Evolutionary conservation across 1,139 yeast species (phyloP), one percentile per base, ranked within the genome.

Genomic region (Pichiaceae sp.): DNA sequence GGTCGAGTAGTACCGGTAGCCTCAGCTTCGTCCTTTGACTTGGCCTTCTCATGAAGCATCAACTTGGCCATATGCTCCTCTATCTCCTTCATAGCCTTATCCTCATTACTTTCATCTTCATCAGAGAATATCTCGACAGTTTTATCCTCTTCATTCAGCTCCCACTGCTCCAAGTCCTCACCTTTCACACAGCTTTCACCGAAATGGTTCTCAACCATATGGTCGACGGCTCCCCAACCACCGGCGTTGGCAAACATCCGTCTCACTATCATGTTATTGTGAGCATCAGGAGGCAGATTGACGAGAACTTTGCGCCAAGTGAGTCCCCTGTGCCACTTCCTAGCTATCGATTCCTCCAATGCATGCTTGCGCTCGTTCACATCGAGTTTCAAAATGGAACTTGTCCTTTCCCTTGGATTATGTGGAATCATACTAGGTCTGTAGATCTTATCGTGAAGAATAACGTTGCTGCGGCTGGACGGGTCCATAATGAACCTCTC

Each of bases 171-270:
- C 4, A 38, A 20, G 34, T 53, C 58, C 23, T 48, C 50, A 1
- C 50, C 57, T 7, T 43, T 42, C 12, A 40, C 37, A 4, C 49
- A 44, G 15, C 37, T 32, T 5, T 33, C 35, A 1, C 66, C 64
- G 54, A 84, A 84, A 58, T 83, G 93, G 39, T 74, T 70, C 15
- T 68, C 60, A 1, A 82, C 84, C 44, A 91, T 51, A 58, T 91
- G 96, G 37, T 82, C 84, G 26, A 91, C 69, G 0, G 87, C 96
- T 0, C 85, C 87, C 96, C 97, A 89, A 1, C 99, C 99, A 60
- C 82, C 87, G 0, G 96, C 95, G 62, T 91, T 91, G 9, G 95
- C 79, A 64, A 85, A 91, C 42, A 89, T 63, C 49, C 99, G 67
- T 44, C 99, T 64, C 1, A 91, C 98, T 25, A 85, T 69, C 35